Base-by-base conservation (phyloP, 257 asterid genomes). In the Cordia subcordata region DNA sequence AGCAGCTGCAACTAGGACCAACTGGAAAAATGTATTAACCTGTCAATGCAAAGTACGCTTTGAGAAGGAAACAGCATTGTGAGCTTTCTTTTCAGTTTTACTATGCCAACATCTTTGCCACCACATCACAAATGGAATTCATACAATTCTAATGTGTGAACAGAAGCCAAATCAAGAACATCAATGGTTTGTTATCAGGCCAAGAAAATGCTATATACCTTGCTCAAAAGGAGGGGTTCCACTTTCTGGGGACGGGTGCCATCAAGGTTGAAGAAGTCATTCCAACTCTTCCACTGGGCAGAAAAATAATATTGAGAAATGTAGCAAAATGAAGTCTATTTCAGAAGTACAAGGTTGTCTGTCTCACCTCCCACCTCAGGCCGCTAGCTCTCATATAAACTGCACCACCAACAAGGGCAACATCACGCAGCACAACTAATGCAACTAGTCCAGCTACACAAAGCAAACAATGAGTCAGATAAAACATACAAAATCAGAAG, bases 1-100 rank as follows among this genome's bases (percentile, higher is more conserved):
- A 44, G 97, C 97, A 32, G 81, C 94, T 23, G 97, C 97, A 58
- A 93, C 86, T 60, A 93, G 68, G 66, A 69, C 81, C 82, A 93
- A 75, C 69, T 93, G 99, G 78, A 93, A 75, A 61, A 85, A 85
- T 47, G 97, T 93, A 61, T 93, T 89, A 9, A 86, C 93, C 99
- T 93, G 76, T 60, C 55, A 65, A 60, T 23, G 21, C 15, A 64
- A 8, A 14, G 38, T 9, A 58, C 32, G n/a, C 44, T 37, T 60
- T 38, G 35, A 27, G 35, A 55, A 49, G 17, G 22, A 8, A 10
- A 42, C 11, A 46, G 10, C 8, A 45, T 12, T n/a, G 19, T 1
- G 35, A 27, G 35, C 35, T 27, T 27, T 27, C 3, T 27, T 27
- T 27, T 27, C 35, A 27, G 35, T 27, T 27, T 27, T 27, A 27